Conservation (phyloP, 1,284 basidiomycete genomes). For the Pseudozyma tsukubaensis region DNA sequence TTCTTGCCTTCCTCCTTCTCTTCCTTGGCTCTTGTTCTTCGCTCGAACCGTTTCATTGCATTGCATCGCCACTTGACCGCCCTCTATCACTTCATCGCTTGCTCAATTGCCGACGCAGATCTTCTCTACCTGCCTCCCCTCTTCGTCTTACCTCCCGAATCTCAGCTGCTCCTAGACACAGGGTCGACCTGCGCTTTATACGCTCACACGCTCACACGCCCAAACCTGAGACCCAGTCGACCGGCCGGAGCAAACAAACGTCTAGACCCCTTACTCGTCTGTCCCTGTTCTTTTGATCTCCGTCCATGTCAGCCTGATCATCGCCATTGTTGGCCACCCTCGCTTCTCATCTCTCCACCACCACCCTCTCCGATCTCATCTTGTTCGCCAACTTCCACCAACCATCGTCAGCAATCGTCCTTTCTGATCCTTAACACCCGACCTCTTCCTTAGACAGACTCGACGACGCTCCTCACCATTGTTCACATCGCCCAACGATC, state of each 20-base stretch:
- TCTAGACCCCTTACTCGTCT: neutral
- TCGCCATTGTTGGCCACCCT: too few relatives aligned
- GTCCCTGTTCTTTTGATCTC: neutral
- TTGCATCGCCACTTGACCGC: too few relatives aligned
- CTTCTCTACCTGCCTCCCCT: neutral
- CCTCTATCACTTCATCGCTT: too few relatives aligned
- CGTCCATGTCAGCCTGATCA: neutral
- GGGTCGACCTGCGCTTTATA: neutral
- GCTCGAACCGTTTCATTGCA: neutral
- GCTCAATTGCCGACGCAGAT: too few relatives aligned
- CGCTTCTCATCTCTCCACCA: neutral
- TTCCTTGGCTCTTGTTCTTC: neutral
- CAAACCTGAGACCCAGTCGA: neutral
- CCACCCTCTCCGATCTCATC: neutral
- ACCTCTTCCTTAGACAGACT: too few relatives aligned
- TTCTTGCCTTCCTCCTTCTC: neutral
- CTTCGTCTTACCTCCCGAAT: neutral
- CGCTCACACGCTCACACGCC: neutral
- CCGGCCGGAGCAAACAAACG: neutral
- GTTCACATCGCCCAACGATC: too few relatives aligned
- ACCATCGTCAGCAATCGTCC: too few relatives aligned
- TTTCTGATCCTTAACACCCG: too few relatives aligned
- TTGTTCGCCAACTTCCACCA: too few relatives aligned
- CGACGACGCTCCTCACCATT: too few relatives aligned
- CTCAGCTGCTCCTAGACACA: neutral